Percentiles rank a stretch among this genome's conserved stretches.
phyloP scores from a whole-genome alignment of 805 yeast genomes.

The Nakazawaea ishiwadae region DNA sequence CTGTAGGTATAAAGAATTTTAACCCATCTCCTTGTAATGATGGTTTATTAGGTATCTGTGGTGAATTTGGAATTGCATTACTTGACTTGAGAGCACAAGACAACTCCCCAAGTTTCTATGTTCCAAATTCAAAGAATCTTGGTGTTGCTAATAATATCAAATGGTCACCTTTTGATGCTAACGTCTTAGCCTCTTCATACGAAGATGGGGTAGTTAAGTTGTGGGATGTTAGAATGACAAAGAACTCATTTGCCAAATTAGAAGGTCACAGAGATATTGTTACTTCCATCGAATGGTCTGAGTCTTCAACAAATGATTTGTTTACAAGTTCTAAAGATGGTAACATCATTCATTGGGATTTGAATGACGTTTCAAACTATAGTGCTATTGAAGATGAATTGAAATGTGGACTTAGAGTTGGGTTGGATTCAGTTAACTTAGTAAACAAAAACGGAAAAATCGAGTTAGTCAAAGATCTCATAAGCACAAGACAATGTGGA shows the following conservation, averaged over 20 bases:
- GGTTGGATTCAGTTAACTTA: constrained; percentile 36
- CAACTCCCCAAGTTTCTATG: constrained; percentile 31
- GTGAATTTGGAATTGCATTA: constrained; percentile 69
- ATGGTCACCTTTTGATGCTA: constrained; percentile 62
- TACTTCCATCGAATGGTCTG: constrained; percentile 57
- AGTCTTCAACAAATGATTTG: constrained; percentile 25
- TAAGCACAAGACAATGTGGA: constrained; percentile 51
- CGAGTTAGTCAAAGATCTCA: constrained; percentile 23
- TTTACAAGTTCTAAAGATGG: constrained; percentile 65
- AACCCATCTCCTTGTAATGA: constrained; percentile 43
- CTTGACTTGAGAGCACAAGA: constrained; percentile 59
- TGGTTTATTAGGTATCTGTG: constrained; percentile 59
- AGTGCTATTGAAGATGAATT: constrained; percentile 13
- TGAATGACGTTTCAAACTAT: constrained; percentile 26
- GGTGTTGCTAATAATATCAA: constrained; percentile 38
- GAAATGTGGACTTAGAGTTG: constrained; percentile 42
- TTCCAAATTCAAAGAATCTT: constrained; percentile 31
- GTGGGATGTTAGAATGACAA: constrained; percentile 71
- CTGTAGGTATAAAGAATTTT: constrained; percentile 46
- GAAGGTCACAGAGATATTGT: constrained; percentile 53
- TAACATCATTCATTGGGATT: constrained; percentile 63
- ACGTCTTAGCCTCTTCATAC: constrained; percentile 63
- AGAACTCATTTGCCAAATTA: constrained; percentile 46
- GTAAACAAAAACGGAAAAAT: constrained; percentile 24
- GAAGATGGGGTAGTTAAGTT: constrained; percentile 49